These are phyloP conservation scores for Clonostachys rhizophaga DNA, from an alignment of 2,329 filamentous ascomycete species.

Conservation along the genomic window DNA sequence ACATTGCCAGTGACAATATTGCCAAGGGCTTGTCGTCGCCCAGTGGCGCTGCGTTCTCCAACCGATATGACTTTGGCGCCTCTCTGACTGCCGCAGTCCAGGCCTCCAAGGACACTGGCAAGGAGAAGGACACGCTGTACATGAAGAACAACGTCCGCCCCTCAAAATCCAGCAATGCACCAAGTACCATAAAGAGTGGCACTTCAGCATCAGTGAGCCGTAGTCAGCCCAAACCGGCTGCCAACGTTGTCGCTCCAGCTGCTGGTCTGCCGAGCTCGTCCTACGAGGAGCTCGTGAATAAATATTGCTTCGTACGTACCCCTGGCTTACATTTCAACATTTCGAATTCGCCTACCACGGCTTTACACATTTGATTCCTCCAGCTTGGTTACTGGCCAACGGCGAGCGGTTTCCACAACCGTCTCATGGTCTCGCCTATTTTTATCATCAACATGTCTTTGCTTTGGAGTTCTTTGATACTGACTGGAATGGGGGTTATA, in stretches of 20 bases:
- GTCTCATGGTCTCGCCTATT: neutral
- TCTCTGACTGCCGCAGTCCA: slow-evolving; percentile 81
- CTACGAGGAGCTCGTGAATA: slow-evolving; percentile 95
- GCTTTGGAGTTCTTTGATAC: too few species aligned
- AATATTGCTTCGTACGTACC: slow-evolving; percentile 99
- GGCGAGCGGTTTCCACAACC: slow-evolving; percentile 4
- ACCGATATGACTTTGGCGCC: slow-evolving; percentile 94
- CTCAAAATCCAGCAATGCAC: slow-evolving; percentile 7
- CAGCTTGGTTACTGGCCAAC: slow-evolving; percentile 13
- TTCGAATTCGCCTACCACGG: slow-evolving; percentile 8
- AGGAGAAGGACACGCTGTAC: slow-evolving; percentile 52
- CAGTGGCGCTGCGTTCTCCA: slow-evolving; percentile 75
- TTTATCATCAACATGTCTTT: slow-evolving; percentile 3
- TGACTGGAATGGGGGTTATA: slow-evolving; percentile 33
- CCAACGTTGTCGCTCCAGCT: slow-evolving; percentile 45
- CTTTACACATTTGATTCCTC: slow-evolving; percentile 6
- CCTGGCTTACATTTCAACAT: slow-evolving; percentile 25
- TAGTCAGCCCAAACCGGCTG: slow-evolving; percentile 7
- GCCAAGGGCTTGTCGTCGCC: slow-evolving; percentile 45
- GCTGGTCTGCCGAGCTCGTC: slow-evolving; percentile 72
- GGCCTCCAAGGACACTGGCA: slow-evolving; percentile 58
- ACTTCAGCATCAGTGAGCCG: slow-evolving; percentile 1
- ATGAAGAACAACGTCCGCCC: slow-evolving; percentile 43
- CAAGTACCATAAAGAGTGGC: slow-evolving; percentile 15
- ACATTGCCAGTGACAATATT: slow-evolving; percentile 59